Base-by-base conservation (phyloP, 2,329 filamentous ascomycete species). In the Truncatella angustata region DNA sequence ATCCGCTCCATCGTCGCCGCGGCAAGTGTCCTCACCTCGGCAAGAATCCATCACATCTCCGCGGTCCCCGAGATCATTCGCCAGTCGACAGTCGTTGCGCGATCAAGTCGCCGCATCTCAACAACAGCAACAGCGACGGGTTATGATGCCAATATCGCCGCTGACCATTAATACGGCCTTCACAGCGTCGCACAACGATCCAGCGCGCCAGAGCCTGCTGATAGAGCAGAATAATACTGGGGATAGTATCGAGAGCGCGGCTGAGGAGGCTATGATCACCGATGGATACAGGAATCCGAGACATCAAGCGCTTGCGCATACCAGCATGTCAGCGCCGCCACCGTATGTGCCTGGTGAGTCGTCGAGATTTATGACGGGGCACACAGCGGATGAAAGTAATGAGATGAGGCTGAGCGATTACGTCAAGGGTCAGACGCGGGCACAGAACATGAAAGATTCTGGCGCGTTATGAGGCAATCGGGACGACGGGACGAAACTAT, bases 381-480 rank as follows among this genome's bases (percentile, higher is more conserved):
- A 70, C 46, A 64, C 58, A 4, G 37, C 37, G 11, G 49, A 58
- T 26, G 68, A 70, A 55, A 64, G 60, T 26, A 70, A 70, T 47
- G 68, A 71, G 12, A 65, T 70, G 60, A 59, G 68, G 32, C 54
- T 71, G 44, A 70, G 68, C 55, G 68, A 63, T 3, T 71, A 71
- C 44, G 66, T 69, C 47, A 70, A 70, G 54, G 69, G 67, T 10
- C 58, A 66, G 53, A 68, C 68, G 26, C 58, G 68, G 32, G 67
- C 68, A 39, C 68, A 72, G 56, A 59, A 65, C 14, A 67, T 67
- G 62, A 70, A 70, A 51, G 64, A 68, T 43, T 54, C 46, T 3
- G 63, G 64, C 4, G 47, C 37, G 4, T 55, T 47, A 39, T 53
- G 44, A 16, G 24, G 18, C 32, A 11, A 34, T 9, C 2, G n/a